A percentile compares a stretch with the other conserved stretches of the same genome.
Conservation (phyloP, 768 basidiomycete species). For the Tephrocybe rancida region DNA sequence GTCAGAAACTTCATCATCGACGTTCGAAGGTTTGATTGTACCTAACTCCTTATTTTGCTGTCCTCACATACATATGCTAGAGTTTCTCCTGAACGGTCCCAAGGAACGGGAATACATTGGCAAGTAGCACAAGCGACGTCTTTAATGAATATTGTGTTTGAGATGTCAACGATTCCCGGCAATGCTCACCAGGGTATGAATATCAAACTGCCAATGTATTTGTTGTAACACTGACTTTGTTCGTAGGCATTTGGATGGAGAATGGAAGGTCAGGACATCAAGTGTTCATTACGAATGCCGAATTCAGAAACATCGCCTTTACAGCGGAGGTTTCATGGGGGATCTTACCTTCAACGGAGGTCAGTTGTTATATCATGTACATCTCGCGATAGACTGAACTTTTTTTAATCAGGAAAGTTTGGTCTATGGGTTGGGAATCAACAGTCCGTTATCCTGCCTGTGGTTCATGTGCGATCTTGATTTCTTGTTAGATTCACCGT, state of each 20-base stretch:
- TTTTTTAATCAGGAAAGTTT: conserved; percentile 47
- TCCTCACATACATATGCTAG: conserved; percentile 17
- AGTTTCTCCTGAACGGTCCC: conserved; percentile 49
- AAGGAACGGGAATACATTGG: conserved; percentile 80
- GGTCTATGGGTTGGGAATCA: conserved; percentile 82
- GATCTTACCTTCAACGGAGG: conserved; percentile 53
- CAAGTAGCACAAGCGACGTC: conserved; percentile 57
- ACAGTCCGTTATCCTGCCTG: conserved; percentile 45
- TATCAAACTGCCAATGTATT: background rate
- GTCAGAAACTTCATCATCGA: conserved; percentile 78
- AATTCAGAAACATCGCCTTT: background rate
- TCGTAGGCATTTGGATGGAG: conserved; percentile 65
- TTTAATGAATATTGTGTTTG: conserved; percentile 59
- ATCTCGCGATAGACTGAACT: background rate
- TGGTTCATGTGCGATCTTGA: background rate
- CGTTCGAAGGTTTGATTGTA: conserved; percentile 35
- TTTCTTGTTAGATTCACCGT: conserved; percentile 51
- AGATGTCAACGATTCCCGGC: conserved; percentile 69
- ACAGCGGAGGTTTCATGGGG: conserved; percentile 52
- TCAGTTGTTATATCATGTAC: conserved; percentile 20
- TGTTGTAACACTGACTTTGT: background rate
- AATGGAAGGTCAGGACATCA: conserved; percentile 60
- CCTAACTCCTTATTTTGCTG: conserved; percentile 12
- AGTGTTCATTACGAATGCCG: conserved; percentile 9
- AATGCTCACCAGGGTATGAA: conserved; percentile 67